Evolutionary conservation across 129 eudicot species (phyloP).

Genomic region (Flaveria linearis): DNA sequence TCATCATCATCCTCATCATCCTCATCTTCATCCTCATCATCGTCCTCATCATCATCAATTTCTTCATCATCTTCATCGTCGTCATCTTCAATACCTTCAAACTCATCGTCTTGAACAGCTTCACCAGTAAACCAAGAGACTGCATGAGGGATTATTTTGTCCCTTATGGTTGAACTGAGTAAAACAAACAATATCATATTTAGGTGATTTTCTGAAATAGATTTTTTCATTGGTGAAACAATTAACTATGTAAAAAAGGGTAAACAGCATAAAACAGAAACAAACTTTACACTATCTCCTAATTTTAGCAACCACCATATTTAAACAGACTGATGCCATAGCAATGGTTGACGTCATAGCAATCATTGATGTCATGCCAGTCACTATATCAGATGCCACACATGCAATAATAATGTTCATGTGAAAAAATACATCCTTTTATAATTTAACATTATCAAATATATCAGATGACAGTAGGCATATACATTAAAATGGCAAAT

Average conservation of each 20-base stretch:
- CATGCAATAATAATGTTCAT: neutral
- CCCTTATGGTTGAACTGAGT: conserved; percentile 74
- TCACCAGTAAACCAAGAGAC: conserved; percentile 97
- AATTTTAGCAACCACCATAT: neutral
- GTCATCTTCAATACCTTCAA: conserved; percentile 57
- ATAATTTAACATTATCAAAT: neutral
- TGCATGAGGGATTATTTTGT: conserved; percentile 82
- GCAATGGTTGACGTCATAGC: neutral
- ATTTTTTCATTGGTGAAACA: neutral
- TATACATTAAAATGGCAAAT: neutral
- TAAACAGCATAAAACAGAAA: neutral
- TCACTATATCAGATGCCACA: neutral
- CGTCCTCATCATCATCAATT: conserved; percentile 51
- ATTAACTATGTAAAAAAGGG: neutral
- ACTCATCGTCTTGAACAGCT: conserved; percentile 71
- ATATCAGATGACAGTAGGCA: neutral
- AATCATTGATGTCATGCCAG: neutral
- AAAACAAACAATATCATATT: neutral
- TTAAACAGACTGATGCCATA: neutral
- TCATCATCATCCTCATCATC: conserved; percentile 53
- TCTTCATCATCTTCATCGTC: conserved; percentile 51
- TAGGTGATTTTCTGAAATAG: neutral
- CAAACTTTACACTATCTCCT: neutral
- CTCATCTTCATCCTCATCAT: conserved; percentile 47
- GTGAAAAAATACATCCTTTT: neutral